Evolutionary conservation across 176 grass and related monocot genomes (phyloP), one percentile per base, ranked within the genome.

Genomic region (Tuctoria greenei): DNA sequence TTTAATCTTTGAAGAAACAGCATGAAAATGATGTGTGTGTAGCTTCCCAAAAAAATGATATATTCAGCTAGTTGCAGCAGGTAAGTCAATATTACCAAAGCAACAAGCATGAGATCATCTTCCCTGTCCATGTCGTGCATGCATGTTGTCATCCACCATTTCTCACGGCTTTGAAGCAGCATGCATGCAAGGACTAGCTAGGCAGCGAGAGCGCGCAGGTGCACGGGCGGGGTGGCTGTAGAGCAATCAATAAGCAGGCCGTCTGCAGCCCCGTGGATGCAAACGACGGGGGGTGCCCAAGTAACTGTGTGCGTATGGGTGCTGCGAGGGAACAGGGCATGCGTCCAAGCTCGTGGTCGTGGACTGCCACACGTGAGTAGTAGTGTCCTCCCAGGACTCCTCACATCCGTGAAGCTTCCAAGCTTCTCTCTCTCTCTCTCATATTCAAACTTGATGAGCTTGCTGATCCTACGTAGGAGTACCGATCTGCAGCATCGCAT

Each of bases 361-460:
- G 85, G 81, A 83, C 81, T 88, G 82, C 83, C 84, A 85, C 88
- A 93, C 91, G 82, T 90, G 88, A 93, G 84, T 77, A 93, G 84
- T 77, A 85, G 81, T 73, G 74, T 39, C 80, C 69, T 37, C 66
- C 78, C 31, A 82, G 28, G 70, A 46, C 83, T 83, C 79, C 83
- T 83, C 79, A 18, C 56, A 78, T 86, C 87, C 88, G 88, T 93
- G 88, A 90, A 93, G 88, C 84, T 93, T 93, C 87, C 87, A 83
- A 34, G 79, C 68, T 34, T 16, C 59, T 56, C 55, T 54, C 67
- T 61, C 54, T 64, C 73, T 35, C 60, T 47, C 24, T 52, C 85
- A 16, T 25, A 86, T 64, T 82, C 69, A 86, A 79, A 74, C 64
- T 79, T n/a, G n/a, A n/a, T 67, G 57, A 88, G 65, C 87, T 88